Conservation (phyloP, 805 yeast species). For the Candida ovalis region DNA sequence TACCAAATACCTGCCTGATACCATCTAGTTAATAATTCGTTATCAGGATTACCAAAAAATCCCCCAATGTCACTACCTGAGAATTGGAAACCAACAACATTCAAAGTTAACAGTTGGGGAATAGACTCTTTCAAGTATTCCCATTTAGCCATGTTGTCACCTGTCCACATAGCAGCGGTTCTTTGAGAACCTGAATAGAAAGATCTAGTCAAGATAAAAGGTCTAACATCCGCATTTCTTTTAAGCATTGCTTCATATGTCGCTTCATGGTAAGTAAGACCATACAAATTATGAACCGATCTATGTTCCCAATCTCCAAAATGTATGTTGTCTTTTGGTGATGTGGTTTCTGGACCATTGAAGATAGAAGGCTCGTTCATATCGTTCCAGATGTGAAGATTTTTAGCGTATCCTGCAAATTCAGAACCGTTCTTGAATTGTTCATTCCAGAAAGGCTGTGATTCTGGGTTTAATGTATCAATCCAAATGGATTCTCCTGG, state of each 20-base stretch:
- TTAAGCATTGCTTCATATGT: slow-evolving; percentile 63
- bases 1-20: slow-evolving; percentile 94
- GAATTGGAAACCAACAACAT: slow-evolving; percentile 84
- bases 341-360: slow-evolving; percentile 89
- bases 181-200: slow-evolving; percentile 90
- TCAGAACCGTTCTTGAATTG: slow-evolving; percentile 45
- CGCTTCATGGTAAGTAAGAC: slow-evolving; percentile 74
- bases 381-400: slow-evolving; percentile 91
- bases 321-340: slow-evolving; percentile 79
- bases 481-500: slow-evolving; percentile 96
- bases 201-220: slow-evolving; percentile 83
- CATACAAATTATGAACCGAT: slow-evolving; percentile 84
- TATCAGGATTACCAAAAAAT: slow-evolving; percentile 83
- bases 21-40: slow-evolving; percentile 86
- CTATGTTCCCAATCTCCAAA: slow-evolving; percentile 85
- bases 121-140: slow-evolving; percentile 73
- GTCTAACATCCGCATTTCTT: slow-evolving; percentile 57
- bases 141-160: slow-evolving; percentile 95
- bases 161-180: slow-evolving; percentile 95
- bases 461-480: slow-evolving; percentile 69
- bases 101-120: slow-evolving; percentile 83
- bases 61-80: slow-evolving; percentile 98
- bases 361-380: slow-evolving; percentile 98
- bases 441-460: slow-evolving; percentile 55
- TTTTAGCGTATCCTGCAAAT: slow-evolving; percentile 49